Evolutionary conservation across 768 basidiomycete genomes (phyloP).

Genomic region (Dendrothele bispora): DNA sequence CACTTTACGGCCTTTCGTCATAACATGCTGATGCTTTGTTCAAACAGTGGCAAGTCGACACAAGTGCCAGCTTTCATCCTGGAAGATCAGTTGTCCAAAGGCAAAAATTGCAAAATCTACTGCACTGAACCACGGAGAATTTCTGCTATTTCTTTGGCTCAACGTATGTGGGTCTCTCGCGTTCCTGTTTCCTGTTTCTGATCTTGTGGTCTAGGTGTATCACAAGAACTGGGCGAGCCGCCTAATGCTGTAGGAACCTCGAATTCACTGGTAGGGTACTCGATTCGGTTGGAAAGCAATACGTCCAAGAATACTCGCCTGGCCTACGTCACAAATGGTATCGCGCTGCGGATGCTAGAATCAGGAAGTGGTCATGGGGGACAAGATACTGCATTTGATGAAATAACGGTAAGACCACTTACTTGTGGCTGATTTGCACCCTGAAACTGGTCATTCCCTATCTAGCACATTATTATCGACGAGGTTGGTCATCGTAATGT

Average conservation of each 20-base stretch:
- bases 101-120: slow-evolving; percentile 84
- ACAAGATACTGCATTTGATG: slow-evolving; percentile 83
- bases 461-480: slow-evolving; percentile 91
- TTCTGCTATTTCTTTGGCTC: slow-evolving; percentile 93
- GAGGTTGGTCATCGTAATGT: slow-evolving; percentile 52
- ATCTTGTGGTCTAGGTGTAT: slow-evolving; percentile 55
- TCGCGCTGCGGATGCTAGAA: slow-evolving; percentile 97
- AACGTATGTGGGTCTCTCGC: slow-evolving; percentile 43
- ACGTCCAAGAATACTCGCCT: slow-evolving; percentile 76
- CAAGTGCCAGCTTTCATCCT: slow-evolving; percentile 94
- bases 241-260: slow-evolving; percentile 74
- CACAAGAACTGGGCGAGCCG: slow-evolving; percentile 87
- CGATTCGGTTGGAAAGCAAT: slow-evolving; percentile 89
- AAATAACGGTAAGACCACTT: slow-evolving; percentile 73
- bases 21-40: slow-evolving; percentile 8
- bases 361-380: slow-evolving; percentile 68
- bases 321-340: slow-evolving; percentile 90
- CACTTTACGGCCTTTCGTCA: slow-evolving; percentile 5
- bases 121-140: slow-evolving; percentile 96
- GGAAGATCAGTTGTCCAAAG: slow-evolving; percentile 82
- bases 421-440: not conserved
- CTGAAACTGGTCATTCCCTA: not conserved
- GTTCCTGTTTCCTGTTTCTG: not conserved
- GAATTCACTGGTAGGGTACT: slow-evolving; percentile 87
- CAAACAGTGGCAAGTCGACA: slow-evolving; percentile 96